Conservation (phyloP, 495 filamentous ascomycete species). For the Opeltia flavorubescens region DNA sequence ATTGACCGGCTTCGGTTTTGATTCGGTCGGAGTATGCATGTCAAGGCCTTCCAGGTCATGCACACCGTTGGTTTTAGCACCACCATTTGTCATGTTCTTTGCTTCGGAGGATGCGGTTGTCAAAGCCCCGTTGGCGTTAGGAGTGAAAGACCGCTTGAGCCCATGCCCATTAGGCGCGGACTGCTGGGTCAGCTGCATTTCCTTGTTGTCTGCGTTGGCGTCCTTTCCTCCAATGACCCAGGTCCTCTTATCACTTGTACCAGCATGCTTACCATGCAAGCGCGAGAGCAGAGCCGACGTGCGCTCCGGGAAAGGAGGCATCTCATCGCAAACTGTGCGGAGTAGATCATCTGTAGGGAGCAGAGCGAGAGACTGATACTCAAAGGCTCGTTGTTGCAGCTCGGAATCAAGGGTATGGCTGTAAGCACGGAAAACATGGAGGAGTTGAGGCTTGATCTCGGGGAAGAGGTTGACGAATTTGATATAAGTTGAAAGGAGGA, state of each 20-base stretch:
- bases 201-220: constrained; percentile 67
- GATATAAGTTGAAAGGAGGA: constrained; percentile 87
- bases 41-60: constrained; percentile 69
- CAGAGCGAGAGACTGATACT: constrained; percentile 80
- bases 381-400: constrained; percentile 89
- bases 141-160: constrained; percentile 61
- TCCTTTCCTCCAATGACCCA: constrained; percentile 94
- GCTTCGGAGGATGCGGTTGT: constrained; percentile 32
- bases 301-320: constrained; percentile 96
- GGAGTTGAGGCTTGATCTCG: constrained; percentile 90
- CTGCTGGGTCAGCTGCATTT: constrained; percentile 69
- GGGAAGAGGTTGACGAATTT: constrained; percentile 99
- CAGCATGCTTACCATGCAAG: constrained; percentile 83
- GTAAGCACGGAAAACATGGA: constrained; percentile 81
- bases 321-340: constrained; percentile 93
- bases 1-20: constrained; percentile 53
- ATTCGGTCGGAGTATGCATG: constrained; percentile 46
- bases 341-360: constrained; percentile 83
- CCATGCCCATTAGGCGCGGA: constrained; percentile 38
- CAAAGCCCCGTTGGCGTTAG: constrained; percentile 34
- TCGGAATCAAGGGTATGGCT: constrained; percentile 93
- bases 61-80: constrained; percentile 19
- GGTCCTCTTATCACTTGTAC: constrained; percentile 82
- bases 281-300: constrained; percentile 83
- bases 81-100: constrained; percentile 21